Conservation (phyloP, 2,329 filamentous ascomycete genomes). For the Sporothrix inflata region DNA sequence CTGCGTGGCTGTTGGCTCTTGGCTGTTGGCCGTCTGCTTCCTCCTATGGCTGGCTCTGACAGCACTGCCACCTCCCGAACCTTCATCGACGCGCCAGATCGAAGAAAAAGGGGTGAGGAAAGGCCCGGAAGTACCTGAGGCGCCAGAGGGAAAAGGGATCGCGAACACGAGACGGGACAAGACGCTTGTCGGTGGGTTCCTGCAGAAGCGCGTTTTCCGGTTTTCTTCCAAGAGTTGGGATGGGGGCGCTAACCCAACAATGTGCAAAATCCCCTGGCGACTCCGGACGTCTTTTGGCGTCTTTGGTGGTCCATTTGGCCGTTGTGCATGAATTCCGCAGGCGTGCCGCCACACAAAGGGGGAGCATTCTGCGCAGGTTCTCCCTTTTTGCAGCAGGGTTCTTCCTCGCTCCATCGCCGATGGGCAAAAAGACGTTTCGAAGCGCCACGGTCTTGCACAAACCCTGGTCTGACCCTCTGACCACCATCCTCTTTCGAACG, state of each 20-base stretch:
- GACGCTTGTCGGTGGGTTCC: conserved; percentile 28
- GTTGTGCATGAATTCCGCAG: conserved; percentile 3
- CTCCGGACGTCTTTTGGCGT: not conserved
- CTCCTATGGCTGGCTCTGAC: conserved; percentile 2
- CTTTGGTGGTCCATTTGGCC: not conserved
- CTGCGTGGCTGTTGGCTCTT: not conserved
- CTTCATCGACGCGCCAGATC: conserved; percentile 8
- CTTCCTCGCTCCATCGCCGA: conserved; percentile 17
- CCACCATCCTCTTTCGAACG: not conserved
- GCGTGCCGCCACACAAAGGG: not conserved
- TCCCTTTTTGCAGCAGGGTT: conserved; percentile 12
- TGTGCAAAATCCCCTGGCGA: not conserved
- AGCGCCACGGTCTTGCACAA: conserved; percentile 12
- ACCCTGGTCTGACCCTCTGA: not conserved
- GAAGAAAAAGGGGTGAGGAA: not conserved
- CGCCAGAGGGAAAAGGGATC: not conserved
- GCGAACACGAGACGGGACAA: conserved; percentile 9
- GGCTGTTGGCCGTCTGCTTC: not conserved
- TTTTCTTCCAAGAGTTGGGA: not conserved
- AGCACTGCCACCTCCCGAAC: conserved; percentile 23
- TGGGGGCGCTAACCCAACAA: conserved; percentile 1
- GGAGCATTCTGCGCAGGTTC: not conserved
- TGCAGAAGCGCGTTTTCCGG: conserved; percentile 31
- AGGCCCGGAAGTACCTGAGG: not conserved
- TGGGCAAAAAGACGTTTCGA: not conserved